Percentiles rank a stretch among this genome's conserved stretches.
These are phyloP conservation scores for Oryza meyeriana DNA, from an alignment of 176 grass and related monocot genomes.

Conservation along the genomic window DNA sequence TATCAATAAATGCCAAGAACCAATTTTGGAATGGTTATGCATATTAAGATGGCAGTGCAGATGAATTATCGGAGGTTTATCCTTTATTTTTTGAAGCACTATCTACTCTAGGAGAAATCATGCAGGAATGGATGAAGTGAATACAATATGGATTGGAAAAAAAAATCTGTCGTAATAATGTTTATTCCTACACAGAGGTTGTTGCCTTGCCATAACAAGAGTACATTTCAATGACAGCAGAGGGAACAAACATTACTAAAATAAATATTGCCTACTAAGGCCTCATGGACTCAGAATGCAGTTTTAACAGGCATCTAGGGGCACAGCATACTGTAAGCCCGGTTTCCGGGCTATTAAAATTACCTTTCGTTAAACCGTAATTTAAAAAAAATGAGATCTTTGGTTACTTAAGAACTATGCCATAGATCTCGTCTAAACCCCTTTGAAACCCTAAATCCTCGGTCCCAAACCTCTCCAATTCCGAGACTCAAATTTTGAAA, in stretches of 20 bases:
- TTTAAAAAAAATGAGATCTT: too few species aligned
- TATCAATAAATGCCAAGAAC: neutral
- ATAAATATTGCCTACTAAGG: conserved; percentile 97
- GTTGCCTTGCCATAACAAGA: conserved; percentile 24
- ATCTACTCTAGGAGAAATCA: neutral
- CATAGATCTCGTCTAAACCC: too few species aligned
- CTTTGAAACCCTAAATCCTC: too few species aligned
- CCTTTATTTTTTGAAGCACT: neutral
- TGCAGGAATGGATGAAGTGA: neutral
- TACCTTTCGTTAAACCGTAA: too few species aligned
- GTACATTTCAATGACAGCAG: conserved; percentile 49
- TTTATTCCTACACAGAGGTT: conserved; percentile 15
- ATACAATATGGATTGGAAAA: neutral
- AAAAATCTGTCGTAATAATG: neutral
- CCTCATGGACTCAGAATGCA: conserved; percentile 86
- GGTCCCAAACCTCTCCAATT: too few species aligned
- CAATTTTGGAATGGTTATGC: neutral
- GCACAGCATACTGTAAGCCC: conserved; percentile 86
- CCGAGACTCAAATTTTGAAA: too few species aligned
- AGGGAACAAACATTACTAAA: conserved; percentile 80
- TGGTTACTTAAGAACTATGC: too few species aligned
- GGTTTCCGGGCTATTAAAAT: too few species aligned
- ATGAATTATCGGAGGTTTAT: neutral
- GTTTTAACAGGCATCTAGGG: conserved; percentile 89
- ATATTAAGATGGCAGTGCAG: neutral